phyloP scores from a whole-genome alignment of 2,329 filamentous ascomycete genomes.

The Blumeriella jaapii region DNA sequence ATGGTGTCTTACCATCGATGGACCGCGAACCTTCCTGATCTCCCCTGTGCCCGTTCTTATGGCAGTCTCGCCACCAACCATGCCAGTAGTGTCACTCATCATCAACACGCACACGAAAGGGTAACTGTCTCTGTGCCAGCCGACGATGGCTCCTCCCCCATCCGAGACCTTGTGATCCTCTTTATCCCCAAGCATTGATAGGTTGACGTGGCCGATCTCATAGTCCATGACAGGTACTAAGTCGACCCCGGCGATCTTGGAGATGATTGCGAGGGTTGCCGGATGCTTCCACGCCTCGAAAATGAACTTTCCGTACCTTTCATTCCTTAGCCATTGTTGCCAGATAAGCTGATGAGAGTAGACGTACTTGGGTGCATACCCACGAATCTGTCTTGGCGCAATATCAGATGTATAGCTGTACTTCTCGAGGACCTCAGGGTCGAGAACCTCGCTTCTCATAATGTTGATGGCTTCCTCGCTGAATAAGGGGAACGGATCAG shows the following conservation, averaged over 20 bases:
- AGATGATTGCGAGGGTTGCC: slow-evolving; percentile 41
- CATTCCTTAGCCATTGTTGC: slow-evolving; percentile 9
- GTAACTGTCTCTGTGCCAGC: slow-evolving; percentile 40
- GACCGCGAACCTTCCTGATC: slow-evolving; percentile 34
- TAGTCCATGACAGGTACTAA: slow-evolving; percentile 44
- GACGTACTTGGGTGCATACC: slow-evolving; percentile 44
- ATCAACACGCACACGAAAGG: slow-evolving; percentile 41
- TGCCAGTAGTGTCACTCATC: slow-evolving; percentile 36
- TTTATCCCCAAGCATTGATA: slow-evolving; percentile 31
- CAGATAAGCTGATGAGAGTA: slow-evolving; percentile 1
- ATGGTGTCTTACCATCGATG: slow-evolving; percentile 29
- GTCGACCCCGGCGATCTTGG: slow-evolving; percentile 45
- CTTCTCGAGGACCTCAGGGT: slow-evolving; percentile 42
- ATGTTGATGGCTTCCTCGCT: slow-evolving; percentile 46
- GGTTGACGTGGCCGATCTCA: slow-evolving; percentile 47
- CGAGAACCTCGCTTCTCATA: slow-evolving; percentile 52
- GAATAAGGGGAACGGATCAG: slow-evolving; percentile 54
- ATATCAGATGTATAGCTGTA: slow-evolving; percentile 49
- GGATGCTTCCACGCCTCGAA: slow-evolving; percentile 50
- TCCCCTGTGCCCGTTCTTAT: slow-evolving; percentile 40
- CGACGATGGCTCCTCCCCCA: slow-evolving; percentile 28
- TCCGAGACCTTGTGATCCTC: slow-evolving; percentile 14
- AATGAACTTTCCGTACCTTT: slow-evolving; percentile 50
- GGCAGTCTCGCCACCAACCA: slow-evolving; percentile 47
- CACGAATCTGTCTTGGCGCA: slow-evolving; percentile 41